phyloP scores from a whole-genome alignment of 2,329 filamentous ascomycete species.

The Penicillium sp. region DNA sequence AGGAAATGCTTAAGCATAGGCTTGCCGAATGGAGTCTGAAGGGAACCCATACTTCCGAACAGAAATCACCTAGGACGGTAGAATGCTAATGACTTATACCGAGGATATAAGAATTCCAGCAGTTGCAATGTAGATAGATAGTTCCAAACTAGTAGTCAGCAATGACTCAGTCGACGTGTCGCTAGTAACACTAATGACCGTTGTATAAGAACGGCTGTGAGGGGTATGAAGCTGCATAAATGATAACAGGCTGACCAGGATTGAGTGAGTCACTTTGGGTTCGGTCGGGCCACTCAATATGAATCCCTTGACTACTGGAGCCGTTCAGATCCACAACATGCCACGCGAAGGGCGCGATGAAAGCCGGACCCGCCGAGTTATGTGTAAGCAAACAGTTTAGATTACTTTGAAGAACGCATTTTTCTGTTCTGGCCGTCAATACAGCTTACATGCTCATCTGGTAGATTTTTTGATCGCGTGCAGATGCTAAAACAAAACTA shows the following conservation, averaged over 20 bases:
- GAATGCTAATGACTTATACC: background rate
- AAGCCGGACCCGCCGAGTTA: background rate
- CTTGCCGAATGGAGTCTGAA: slow-evolving; percentile 51
- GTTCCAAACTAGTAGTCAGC: background rate
- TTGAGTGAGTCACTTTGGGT: background rate
- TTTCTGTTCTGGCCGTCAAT: background rate
- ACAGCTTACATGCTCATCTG: too few relatives aligned
- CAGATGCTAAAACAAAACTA: too few relatives aligned
- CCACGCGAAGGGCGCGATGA: background rate
- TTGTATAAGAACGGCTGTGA: background rate
- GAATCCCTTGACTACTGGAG: background rate
- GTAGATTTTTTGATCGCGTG: too few relatives aligned
- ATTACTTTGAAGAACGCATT: background rate
- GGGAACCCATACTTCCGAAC: background rate
- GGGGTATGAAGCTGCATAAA: background rate
- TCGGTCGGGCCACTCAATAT: background rate
- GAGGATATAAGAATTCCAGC: background rate
- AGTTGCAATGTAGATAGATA: too few relatives aligned
- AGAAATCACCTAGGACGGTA: background rate
- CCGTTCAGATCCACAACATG: background rate
- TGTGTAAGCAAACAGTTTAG: background rate
- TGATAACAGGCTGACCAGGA: background rate
- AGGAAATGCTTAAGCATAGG: slow-evolving; percentile 66
- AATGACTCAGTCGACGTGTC: background rate
- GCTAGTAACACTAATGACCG: background rate